Evolutionary conservation across 2,329 filamentous ascomycete genomes (phyloP).

Genomic region (Aspergillus sp.): DNA sequence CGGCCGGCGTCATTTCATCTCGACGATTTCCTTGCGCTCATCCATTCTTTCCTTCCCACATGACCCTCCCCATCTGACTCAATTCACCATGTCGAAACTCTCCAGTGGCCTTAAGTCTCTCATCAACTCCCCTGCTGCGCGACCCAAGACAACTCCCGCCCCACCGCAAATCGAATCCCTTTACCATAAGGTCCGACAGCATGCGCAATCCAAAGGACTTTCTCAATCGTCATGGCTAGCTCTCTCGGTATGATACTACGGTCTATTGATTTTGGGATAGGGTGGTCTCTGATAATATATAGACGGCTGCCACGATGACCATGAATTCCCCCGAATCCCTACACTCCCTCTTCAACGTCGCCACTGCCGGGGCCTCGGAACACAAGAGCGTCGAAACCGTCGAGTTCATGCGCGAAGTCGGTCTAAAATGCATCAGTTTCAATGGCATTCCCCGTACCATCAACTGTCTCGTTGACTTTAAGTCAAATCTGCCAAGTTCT

Average conservation of each 20-base stretch:
- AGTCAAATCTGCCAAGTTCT: constrained; percentile 58
- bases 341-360: constrained; percentile 57
- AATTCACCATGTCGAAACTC: constrained; percentile 66
- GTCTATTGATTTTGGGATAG: not conserved
- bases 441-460: constrained; percentile 73
- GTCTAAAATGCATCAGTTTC: constrained; percentile 49
- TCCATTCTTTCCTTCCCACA: not conserved
- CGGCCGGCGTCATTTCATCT: not conserved
- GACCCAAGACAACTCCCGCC: constrained; percentile 64
- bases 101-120: constrained; percentile 70
- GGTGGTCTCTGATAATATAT: constrained; percentile 30
- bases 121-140: constrained; percentile 68
- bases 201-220: constrained; percentile 62
- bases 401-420: constrained; percentile 46
- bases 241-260: constrained; percentile 53
- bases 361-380: constrained; percentile 21
- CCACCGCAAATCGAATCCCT: constrained; percentile 63
- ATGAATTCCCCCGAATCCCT: constrained; percentile 82
- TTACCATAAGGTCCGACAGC: constrained; percentile 63
- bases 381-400: constrained; percentile 29
- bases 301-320: constrained; percentile 78
- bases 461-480: constrained; percentile 75
- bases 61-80: not conserved
- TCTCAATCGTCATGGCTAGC: constrained; percentile 66
- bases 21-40: not conserved